Base-by-base conservation (phyloP, 345 rosid genomes). In the Citrus mangshanensis region DNA sequence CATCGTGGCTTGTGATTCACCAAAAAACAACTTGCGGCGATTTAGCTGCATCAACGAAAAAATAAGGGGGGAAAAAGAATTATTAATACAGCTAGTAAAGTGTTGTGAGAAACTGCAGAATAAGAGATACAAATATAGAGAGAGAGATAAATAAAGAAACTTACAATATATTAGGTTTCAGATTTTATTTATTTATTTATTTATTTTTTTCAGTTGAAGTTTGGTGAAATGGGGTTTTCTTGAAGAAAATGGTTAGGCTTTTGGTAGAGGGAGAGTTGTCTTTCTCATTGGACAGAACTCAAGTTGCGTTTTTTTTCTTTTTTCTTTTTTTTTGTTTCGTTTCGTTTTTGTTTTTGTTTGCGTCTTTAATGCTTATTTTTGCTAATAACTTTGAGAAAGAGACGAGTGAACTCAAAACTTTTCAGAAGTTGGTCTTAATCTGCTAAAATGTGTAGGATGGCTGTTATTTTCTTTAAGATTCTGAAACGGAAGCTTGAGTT, bases 191-290 rank as follows among this genome's bases (percentile, higher is more conserved):
- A 27, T 32, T 25, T 13, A 70, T 40, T 37, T 37, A 1, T 16
- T 32, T 58, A 1, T 28, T 80, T 92, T 49, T 76, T 77, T 87
- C 80, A 84, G 76, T 84, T 77, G 37, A 73, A 85, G 84, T 89
- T 93, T 86, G 96, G 94, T 91, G 93, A 83, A 85, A 81, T 81
- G 92, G 81, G 75, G 78, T 79, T 88, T 85, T 89, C 92, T 89
- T 80, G 59, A 85, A 86, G 82, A 70, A 81, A 82, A 51, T 84
- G 79, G 81, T 78, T 80, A 82, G 80, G 84, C 81, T 90, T 89
- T 77, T 81, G 89, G 85, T 84, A 84, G 90, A 86, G 80, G 84
- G 84, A 84, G 85, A 77, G 78, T 81, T 82, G 89, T 91, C 88
- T 77, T 72, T 81, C 83, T 85, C 89, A 74, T 37, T 54, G 58